Evolutionary conservation across 192 early-diverging fungal species (phyloP).

Genomic region (Glomus cerebriforme): DNA sequence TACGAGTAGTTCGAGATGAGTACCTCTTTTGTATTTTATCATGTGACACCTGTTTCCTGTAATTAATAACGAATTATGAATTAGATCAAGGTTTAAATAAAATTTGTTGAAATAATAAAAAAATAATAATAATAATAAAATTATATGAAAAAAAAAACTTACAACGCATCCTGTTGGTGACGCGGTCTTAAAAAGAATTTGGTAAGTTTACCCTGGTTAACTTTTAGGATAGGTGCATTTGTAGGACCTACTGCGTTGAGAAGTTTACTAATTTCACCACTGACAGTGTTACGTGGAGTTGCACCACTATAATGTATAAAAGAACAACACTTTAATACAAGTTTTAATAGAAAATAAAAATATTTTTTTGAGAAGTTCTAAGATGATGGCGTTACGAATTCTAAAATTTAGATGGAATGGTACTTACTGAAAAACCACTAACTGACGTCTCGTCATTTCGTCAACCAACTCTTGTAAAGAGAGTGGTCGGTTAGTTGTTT

Average conservation of each 20-base stretch:
- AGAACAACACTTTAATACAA: neutral
- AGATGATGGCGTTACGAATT: neutral
- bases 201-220: slow-evolving; percentile 32
- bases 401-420: slow-evolving; percentile 4
- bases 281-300: slow-evolving; percentile 30
- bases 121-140: neutral
- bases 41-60: slow-evolving; percentile 19
- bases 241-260: slow-evolving; percentile 29
- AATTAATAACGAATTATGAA: neutral
- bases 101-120: neutral
- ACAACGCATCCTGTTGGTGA: slow-evolving; percentile 15
- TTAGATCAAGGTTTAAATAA: neutral
- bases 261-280: slow-evolving; percentile 33
- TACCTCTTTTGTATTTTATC: slow-evolving; percentile 26
- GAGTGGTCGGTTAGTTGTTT: slow-evolving; percentile 25
- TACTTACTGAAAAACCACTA: slow-evolving; percentile 34
- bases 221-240: slow-evolving; percentile 31
- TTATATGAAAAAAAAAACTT: neutral
- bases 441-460: slow-evolving; percentile 31
- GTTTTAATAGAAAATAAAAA: neutral
- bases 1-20: slow-evolving; percentile 7
- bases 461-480: slow-evolving; percentile 33
- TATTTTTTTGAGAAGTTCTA: neutral
- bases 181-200: slow-evolving; percentile 30
- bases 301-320: slow-evolving; percentile 22